phyloP scores from a whole-genome alignment of 176 grass and related monocot genomes.

The Avena sativa region DNA sequence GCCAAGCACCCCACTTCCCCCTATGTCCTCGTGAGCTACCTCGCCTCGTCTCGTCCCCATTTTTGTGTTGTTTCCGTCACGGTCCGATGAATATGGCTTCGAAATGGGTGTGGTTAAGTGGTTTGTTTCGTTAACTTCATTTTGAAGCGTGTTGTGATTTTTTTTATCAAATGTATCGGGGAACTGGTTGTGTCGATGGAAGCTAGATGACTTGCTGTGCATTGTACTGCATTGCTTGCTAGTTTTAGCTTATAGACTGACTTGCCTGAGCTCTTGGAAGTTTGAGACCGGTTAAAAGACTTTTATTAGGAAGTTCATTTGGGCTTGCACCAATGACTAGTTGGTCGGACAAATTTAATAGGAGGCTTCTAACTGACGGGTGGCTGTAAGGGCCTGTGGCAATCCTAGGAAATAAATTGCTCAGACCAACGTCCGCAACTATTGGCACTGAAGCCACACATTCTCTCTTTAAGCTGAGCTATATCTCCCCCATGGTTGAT shows the following conservation, averaged over 20 bases:
- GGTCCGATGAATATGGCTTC: conserved; percentile 20
- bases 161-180: conserved; percentile 26
- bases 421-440: not conserved
- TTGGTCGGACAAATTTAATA: not conserved
- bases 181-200: not conserved
- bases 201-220: not conserved
- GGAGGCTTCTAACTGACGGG: not conserved
- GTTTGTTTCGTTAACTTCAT: not conserved
- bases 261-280: conserved; percentile 1
- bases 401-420: not conserved
- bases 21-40: conserved; percentile 81
- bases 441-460: not conserved
- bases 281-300: not conserved
- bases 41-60: not conserved
- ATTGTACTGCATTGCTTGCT: conserved; percentile 15
- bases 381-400: not conserved
- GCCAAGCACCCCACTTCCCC: conserved; percentile 82
- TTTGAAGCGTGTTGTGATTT: not conserved
- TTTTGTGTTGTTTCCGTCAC: not conserved
- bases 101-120: conserved; percentile 33
- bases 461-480: not conserved
- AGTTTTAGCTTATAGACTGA: not conserved
- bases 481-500: not conserved
- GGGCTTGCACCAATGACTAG: not conserved
- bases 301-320: not conserved